A percentile compares a stretch with the other conserved stretches of the same genome.
These are phyloP conservation scores for Sclerotinia nivalis DNA, from an alignment of 2,329 filamentous ascomycete species.

Conservation along the genomic window DNA sequence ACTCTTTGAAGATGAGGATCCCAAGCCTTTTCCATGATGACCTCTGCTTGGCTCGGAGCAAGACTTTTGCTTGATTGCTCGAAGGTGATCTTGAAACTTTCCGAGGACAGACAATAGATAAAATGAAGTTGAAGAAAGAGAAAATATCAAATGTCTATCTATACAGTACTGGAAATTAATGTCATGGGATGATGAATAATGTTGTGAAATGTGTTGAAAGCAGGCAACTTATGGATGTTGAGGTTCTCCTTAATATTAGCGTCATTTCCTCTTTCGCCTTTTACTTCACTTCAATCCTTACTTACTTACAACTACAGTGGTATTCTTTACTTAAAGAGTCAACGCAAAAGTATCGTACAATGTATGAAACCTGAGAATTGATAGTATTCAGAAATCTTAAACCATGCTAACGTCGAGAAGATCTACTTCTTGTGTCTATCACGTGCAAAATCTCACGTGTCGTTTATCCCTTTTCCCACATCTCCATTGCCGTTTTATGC, in stretches of 20 bases:
- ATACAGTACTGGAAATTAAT: not conserved
- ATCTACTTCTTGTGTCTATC: slow-evolving; percentile 2
- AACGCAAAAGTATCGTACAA: not conserved
- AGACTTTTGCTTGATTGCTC: not conserved
- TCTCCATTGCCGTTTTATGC: not conserved
- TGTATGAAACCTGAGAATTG: not conserved
- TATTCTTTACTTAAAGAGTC: not conserved
- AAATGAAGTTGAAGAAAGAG: slow-evolving; percentile 5
- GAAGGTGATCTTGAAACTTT: not conserved
- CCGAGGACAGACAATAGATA: not conserved
- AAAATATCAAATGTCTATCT: not conserved
- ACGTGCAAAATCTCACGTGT: not conserved
- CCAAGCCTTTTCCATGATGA: slow-evolving; percentile 20
- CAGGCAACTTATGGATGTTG: slow-evolving; percentile 6
- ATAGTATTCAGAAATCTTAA: slow-evolving; percentile 1
- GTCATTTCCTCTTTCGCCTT: not conserved
- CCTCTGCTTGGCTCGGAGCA: not conserved
- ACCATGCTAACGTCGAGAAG: not conserved
- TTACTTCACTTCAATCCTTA: slow-evolving; percentile 12
- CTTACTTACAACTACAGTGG: not conserved
- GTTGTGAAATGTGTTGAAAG: not conserved
- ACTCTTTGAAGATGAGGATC: slow-evolving; percentile 35
- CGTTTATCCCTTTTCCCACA: not conserved
- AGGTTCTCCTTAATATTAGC: slow-evolving; percentile 9
- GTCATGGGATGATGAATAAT: not conserved